Evolutionary conservation across 495 filamentous ascomycete species (phyloP).

Genomic region (Bacidia rubella): DNA sequence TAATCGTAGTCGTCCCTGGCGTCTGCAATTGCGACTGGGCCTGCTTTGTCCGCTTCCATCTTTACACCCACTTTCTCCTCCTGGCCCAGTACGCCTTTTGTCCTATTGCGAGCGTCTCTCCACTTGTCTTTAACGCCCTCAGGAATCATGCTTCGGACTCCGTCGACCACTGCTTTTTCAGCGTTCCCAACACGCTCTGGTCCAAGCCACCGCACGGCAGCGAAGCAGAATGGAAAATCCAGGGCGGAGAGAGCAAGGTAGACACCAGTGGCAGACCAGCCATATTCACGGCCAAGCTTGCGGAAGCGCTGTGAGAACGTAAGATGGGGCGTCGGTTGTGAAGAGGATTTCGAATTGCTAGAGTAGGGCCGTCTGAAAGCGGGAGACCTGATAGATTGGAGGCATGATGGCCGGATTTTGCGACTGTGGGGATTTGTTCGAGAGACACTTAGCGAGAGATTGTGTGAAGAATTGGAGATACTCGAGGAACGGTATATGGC

Average conservation of each 20-base stretch:
- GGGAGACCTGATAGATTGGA: neutral
- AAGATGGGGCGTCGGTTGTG: conserved; percentile 18
- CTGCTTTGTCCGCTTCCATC: neutral
- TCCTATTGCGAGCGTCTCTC: neutral
- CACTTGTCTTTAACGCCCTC: conserved; percentile 7
- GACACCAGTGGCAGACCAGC: conserved; percentile 84
- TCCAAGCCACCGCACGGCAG: conserved; percentile 68
- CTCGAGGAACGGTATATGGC: neutral
- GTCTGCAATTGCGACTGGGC: neutral
- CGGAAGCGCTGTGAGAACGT: conserved; percentile 57
- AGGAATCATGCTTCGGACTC: conserved; percentile 20
- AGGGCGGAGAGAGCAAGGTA: conserved; percentile 71
- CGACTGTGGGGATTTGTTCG: neutral
- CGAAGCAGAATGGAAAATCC: conserved; percentile 92
- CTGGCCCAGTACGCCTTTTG: neutral
- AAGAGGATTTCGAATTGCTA: conserved; percentile 6
- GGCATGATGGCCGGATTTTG: neutral
- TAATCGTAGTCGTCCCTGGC: conserved; percentile 14
- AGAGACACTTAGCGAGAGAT: neutral
- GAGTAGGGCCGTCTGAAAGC: neutral
- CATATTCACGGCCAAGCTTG: conserved; percentile 85
- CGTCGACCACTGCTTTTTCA: conserved; percentile 34
- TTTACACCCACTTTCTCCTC: conserved; percentile 2
- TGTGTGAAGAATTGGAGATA: neutral
- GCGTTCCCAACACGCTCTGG: conserved; percentile 66